These are phyloP conservation scores for California macrophylla DNA, from an alignment of 441 rosid genomes.

Conservation along the genomic window DNA sequence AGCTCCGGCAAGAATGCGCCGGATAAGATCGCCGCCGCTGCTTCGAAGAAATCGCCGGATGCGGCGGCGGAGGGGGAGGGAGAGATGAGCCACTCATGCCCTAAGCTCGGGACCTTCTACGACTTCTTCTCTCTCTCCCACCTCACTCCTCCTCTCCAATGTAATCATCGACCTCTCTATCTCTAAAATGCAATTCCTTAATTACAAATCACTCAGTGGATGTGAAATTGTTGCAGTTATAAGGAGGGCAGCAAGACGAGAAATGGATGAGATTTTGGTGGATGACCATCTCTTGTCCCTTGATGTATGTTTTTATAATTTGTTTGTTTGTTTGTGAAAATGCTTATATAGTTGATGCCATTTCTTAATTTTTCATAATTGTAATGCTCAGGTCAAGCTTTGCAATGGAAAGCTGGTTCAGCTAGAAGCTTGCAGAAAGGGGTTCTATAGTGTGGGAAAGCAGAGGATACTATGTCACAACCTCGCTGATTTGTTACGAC, in stretches of 20 bases:
- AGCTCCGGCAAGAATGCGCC: neutral
- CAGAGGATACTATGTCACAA: conserved; percentile 46
- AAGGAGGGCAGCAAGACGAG: conserved; percentile 45
- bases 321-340: neutral
- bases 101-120: conserved; percentile 56
- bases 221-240: conserved; percentile 39
- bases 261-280: conserved; percentile 40
- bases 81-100: conserved; percentile 49
- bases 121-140: conserved; percentile 65
- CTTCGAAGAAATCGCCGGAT: neutral
- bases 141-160: conserved; percentile 60
- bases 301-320: conserved; percentile 38
- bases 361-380: conserved; percentile 1
- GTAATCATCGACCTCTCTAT: conserved; percentile 25
- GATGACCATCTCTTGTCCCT: conserved; percentile 84
- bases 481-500: conserved; percentile 52
- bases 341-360: neutral
- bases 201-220: neutral
- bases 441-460: conserved; percentile 62
- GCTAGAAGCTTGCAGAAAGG: conserved; percentile 46
- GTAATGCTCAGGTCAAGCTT: conserved; percentile 36
- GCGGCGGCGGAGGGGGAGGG: conserved; percentile 43
- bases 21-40: neutral
- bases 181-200: conserved; percentile 23
- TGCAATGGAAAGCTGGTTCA: conserved; percentile 67